Evolutionary conservation across 2,329 filamentous ascomycete species (phyloP), one percentile per base, ranked within the genome.

Genomic region (Ascochyta rabiei): DNA sequence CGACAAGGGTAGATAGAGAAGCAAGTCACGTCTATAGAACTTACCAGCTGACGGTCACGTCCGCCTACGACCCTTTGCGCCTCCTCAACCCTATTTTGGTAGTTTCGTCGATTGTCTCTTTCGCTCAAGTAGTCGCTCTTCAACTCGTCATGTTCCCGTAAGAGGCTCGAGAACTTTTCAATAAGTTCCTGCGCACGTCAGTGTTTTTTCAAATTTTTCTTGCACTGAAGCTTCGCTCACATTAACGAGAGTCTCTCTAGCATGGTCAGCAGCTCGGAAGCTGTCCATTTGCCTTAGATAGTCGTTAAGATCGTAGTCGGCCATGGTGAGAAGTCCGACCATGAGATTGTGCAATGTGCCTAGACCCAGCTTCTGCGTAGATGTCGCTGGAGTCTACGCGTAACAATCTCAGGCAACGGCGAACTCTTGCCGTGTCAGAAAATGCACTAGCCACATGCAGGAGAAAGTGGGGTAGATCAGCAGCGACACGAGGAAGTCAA

Each of bases 201-300:
- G 62, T 43, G 78, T 12, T 15, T 24, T 21, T 18, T 26, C 7
- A 26, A 4, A 8, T 30, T 28, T 42, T 58, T 63, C 12, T 63
- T 28, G 13, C 6, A 13, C 10, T 2, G 13, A 23, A n/a, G 24
- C 23, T 16, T n/a, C 19, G 26, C 52, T 42, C 10, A 74, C 73
- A 33, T 57, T 62, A 47, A 75, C 58, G 35, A 76, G 67, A 31
- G 62, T 65, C 48, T 76, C 71, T 54, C 74, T 64, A 13, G 71
- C 70, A n/a, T 71, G 66, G 45, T 76, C 74, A 28, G 71, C 73
- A 24, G 67, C 67, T 28, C 67, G 66, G 51, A 75, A 76, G 26
- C 56, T 53, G 28, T 71, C 63, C 63, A 75, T 68, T 51, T 71
- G 68, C 18, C 61, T 59, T 23, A 57, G 48, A 53, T 67, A 64